Conservation (phyloP, 1,284 basidiomycete species). For the Cronartium ribicola region DNA sequence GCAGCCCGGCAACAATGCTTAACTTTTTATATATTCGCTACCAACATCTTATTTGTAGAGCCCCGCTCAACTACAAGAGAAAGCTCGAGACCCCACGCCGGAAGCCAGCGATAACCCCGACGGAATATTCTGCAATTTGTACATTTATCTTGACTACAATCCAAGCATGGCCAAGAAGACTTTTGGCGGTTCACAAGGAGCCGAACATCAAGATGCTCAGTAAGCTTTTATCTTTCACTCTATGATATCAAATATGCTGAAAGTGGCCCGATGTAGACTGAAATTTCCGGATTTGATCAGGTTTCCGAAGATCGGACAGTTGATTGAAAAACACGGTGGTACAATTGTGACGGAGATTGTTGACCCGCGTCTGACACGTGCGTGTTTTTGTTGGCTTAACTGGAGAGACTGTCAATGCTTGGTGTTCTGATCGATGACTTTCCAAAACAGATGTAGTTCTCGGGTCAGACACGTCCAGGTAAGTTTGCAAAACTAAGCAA, state of each 20-base stretch:
- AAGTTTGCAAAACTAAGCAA: neutral
- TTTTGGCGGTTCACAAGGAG: neutral
- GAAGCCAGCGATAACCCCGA: too few relatives aligned
- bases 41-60: too few relatives aligned
- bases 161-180: neutral
- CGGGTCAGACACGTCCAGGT: neutral
- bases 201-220: neutral
- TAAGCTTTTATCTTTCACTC: neutral
- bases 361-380: slow-evolving; percentile 27
- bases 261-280: too few relatives aligned
- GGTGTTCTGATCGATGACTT: neutral
- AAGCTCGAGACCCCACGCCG: too few relatives aligned
- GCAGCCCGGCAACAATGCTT: too few relatives aligned
- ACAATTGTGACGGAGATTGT: neutral
- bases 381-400: neutral
- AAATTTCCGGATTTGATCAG: neutral
- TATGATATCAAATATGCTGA: neutral
- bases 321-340: slow-evolving; percentile 15
- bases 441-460: neutral
- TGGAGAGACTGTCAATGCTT: neutral
- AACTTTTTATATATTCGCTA: too few relatives aligned
- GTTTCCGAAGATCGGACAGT: slow-evolving; percentile 5
- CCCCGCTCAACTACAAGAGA: too few relatives aligned
- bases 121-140: too few relatives aligned
- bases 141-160: neutral